These are phyloP conservation scores for Flaveria floridana DNA, from an alignment of 140 eudicot genomes.

Conservation along the genomic window DNA sequence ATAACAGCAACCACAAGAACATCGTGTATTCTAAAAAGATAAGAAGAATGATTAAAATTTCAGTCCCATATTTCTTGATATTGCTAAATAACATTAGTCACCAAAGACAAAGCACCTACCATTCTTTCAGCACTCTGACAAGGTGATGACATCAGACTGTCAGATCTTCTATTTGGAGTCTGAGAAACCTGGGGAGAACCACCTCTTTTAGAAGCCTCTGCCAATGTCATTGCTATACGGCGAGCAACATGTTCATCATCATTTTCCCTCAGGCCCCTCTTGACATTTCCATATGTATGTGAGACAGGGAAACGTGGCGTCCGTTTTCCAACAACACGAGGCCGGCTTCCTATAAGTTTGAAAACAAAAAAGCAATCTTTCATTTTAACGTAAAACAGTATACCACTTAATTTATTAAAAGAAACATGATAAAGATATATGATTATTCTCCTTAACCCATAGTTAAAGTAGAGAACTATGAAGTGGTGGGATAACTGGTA, in stretches of 20 bases:
- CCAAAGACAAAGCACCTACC: conserved; percentile 41
- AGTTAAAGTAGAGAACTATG: conserved; percentile 20
- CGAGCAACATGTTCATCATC: conserved; percentile 80
- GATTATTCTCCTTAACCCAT: conserved; percentile 16
- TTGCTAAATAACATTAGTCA: conserved; percentile 21
- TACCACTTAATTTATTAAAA: conserved; percentile 10
- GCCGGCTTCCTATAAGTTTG: conserved; percentile 53
- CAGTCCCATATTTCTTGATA: conserved; percentile 12
- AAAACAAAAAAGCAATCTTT: conserved; percentile 24
- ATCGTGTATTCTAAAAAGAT: not conserved
- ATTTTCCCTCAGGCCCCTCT: conserved; percentile 46
- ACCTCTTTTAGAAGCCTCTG: conserved; percentile 83
- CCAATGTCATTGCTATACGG: conserved; percentile 74
- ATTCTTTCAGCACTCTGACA: conserved; percentile 54
- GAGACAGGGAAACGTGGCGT: conserved; percentile 85
- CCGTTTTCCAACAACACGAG: conserved; percentile 96
- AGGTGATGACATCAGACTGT: conserved; percentile 53
- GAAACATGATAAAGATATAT: conserved; percentile 15
- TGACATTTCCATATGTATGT: conserved; percentile 53
- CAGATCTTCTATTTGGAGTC: conserved; percentile 60
- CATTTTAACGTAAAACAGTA: not conserved
- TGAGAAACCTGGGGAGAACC: conserved; percentile 71
- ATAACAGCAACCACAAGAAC: not conserved
- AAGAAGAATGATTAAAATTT: not conserved
- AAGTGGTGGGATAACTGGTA: conserved; percentile 4